A percentile compares a stretch with the other conserved stretches of the same genome.
These are phyloP conservation scores for Ceratobasidium sp. DNA, from an alignment of 1,284 basidiomycete genomes.

Conservation along the genomic window DNA sequence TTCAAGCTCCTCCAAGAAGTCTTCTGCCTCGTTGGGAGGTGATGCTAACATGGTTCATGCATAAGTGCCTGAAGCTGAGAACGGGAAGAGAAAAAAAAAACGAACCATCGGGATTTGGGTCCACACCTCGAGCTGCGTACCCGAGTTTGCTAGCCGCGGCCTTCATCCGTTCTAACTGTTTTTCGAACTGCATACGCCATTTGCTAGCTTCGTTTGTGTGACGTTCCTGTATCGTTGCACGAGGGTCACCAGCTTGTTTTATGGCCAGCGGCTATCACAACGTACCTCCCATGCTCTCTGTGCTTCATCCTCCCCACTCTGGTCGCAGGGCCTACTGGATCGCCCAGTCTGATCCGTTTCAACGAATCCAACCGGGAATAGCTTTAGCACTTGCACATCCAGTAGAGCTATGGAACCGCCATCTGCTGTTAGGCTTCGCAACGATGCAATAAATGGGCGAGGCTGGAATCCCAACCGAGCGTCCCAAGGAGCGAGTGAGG, in stretches of 20 bases:
- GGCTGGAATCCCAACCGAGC: conserved; percentile 82
- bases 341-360: conserved; percentile 58
- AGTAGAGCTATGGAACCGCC: conserved; percentile 84
- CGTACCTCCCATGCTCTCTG: conserved; percentile 73
- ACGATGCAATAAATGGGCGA: conserved; percentile 73
- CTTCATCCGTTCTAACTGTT: conserved; percentile 63
- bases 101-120: conserved; percentile 63
- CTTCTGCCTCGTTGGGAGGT: conserved; percentile 71
- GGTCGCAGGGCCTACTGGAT: conserved; percentile 69
- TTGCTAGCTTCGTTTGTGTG: conserved; percentile 68
- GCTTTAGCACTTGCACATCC: conserved; percentile 81
- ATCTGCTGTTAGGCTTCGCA: conserved; percentile 83
- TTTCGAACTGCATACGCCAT: conserved; percentile 67
- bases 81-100: conserved; percentile 22
- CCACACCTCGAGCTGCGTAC: conserved; percentile 61
- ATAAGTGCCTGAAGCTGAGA: conserved; percentile 26
- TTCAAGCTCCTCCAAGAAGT: conserved; percentile 74
- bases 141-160: conserved; percentile 71
- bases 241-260: not conserved
- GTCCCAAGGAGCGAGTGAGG: conserved; percentile 89
- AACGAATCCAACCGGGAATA: conserved; percentile 58
- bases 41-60: conserved; percentile 57
- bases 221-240: conserved; percentile 60
- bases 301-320: conserved; percentile 75
- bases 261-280: not conserved